Conservation (phyloP, 176 grass and related monocot genomes). For the Carex cristatella region DNA sequence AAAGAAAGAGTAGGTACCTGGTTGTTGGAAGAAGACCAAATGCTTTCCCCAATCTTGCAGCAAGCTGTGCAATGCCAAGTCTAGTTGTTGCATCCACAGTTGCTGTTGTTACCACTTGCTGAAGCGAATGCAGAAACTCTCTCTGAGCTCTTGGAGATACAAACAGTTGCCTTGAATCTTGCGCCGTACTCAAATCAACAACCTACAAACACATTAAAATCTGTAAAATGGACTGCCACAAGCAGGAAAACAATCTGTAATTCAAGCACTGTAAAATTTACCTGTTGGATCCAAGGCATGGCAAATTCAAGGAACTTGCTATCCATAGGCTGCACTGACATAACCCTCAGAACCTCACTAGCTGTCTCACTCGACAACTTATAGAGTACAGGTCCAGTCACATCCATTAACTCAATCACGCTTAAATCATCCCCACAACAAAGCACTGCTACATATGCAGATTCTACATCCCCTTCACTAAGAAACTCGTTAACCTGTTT, state of each 20-base stretch:
- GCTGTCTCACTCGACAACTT: constrained; percentile 61
- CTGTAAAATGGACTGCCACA: not conserved
- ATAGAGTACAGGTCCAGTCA: constrained; percentile 81
- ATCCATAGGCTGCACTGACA: constrained; percentile 44
- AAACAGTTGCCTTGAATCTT: constrained; percentile 67
- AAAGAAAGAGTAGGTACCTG: constrained; percentile 43
- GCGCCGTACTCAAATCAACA: constrained; percentile 58
- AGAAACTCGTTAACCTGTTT: constrained; percentile 36
- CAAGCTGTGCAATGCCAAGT: constrained; percentile 46
- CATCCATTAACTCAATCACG: constrained; percentile 76
- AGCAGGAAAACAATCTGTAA: not conserved
- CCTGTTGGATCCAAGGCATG: constrained; percentile 88
- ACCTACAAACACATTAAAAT: constrained; percentile 30
- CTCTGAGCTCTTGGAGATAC: constrained; percentile 61
- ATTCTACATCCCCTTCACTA: constrained; percentile 45
- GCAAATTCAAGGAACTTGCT: constrained; percentile 46
- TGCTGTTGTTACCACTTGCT: constrained; percentile 44
- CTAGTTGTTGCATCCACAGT: constrained; percentile 44
- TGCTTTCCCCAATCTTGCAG: constrained; percentile 55
- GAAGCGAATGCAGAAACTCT: constrained; percentile 65
- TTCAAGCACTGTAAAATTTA: constrained; percentile 8
- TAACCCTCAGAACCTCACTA: constrained; percentile 54
- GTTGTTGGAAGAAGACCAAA: constrained; percentile 47
- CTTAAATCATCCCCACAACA: constrained; percentile 45
- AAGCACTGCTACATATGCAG: constrained; percentile 63